These are phyloP conservation scores for Termitomyces sp. DNA, from an alignment of 768 basidiomycete species.

Conservation along the genomic window DNA sequence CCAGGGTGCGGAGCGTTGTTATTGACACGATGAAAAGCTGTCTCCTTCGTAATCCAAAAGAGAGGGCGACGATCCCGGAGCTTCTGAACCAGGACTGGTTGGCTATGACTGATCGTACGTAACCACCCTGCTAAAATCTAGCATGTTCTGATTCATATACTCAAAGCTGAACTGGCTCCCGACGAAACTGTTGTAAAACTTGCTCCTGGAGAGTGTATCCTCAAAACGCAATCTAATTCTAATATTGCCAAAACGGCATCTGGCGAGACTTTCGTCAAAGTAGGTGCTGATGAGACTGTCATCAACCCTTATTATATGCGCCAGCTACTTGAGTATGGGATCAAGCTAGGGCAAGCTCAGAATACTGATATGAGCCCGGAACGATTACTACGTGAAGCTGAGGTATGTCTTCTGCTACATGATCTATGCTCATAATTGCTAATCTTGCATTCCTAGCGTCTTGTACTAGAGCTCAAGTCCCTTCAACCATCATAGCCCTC, in stretches of 20 bases:
- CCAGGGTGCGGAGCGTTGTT: conserved; percentile 68
- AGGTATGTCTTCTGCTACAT: conserved; percentile 32
- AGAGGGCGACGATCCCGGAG: conserved; percentile 83
- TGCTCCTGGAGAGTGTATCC: conserved; percentile 3
- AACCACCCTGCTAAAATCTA: background rate
- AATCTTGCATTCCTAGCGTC: conserved; percentile 35
- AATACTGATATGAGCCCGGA: conserved; percentile 40
- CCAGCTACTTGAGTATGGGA: conserved; percentile 68
- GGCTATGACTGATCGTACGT: conserved; percentile 53
- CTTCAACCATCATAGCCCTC: conserved; percentile 24
- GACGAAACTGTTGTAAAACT: conserved; percentile 67
- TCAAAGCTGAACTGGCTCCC: conserved; percentile 27
- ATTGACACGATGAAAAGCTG: conserved; percentile 82
- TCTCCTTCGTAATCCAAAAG: conserved; percentile 72
- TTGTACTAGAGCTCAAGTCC: conserved; percentile 58
- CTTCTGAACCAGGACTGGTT: conserved; percentile 81
- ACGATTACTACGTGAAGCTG: conserved; percentile 46
- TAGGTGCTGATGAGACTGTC: conserved; percentile 52
- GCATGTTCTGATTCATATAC: background rate
- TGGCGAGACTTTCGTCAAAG: conserved; percentile 3
- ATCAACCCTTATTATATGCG: conserved; percentile 80
- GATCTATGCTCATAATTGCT: background rate
- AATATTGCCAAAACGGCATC: conserved; percentile 1
- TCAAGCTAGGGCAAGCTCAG: conserved; percentile 47
- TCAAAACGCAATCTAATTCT: background rate